phyloP scores from a whole-genome alignment of 2,329 filamentous ascomycete genomes.

The Beauveria sp. region DNA sequence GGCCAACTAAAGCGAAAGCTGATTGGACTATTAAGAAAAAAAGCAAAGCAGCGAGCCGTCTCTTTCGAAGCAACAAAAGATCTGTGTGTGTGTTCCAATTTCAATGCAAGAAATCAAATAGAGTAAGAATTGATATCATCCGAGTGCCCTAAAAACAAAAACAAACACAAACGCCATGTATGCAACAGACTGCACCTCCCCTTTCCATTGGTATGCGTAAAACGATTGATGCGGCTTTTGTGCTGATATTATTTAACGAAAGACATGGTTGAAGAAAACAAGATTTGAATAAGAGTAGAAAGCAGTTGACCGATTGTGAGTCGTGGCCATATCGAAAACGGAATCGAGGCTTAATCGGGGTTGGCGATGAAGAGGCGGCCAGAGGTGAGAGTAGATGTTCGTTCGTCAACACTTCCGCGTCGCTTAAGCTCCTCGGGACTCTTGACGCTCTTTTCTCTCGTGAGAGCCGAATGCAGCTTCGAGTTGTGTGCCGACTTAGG shows the following conservation, averaged over 20 bases:
- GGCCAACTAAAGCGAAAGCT: background rate
- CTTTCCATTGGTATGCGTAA: constrained; percentile 6
- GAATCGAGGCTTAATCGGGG: constrained; percentile 53
- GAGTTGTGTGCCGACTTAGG: constrained; percentile 52
- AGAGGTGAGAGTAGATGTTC: constrained; percentile 66
- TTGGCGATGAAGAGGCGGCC: constrained; percentile 79
- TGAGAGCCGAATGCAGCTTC: constrained; percentile 47
- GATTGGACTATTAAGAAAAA: background rate
- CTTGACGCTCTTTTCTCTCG: constrained; percentile 59
- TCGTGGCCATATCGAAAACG: background rate
- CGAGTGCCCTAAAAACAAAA: background rate
- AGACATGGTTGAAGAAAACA: constrained; percentile 4
- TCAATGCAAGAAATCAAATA: background rate
- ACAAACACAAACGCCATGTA: constrained; percentile 1
- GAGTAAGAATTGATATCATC: background rate
- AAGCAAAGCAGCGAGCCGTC: background rate
- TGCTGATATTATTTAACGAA: constrained; percentile 7
- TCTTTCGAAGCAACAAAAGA: background rate
- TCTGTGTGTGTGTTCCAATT: background rate
- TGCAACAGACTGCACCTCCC: constrained; percentile 6
- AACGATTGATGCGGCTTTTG: constrained; percentile 8
- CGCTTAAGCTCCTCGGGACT: constrained; percentile 65
- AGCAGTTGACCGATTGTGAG: background rate
- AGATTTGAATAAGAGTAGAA: background rate
- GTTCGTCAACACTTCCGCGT: constrained; percentile 76